Evolutionary conservation across 164 flowering plant genomes (phyloP), one percentile per base, ranked within the genome.

Genomic region (Stephania cephalantha): DNA sequence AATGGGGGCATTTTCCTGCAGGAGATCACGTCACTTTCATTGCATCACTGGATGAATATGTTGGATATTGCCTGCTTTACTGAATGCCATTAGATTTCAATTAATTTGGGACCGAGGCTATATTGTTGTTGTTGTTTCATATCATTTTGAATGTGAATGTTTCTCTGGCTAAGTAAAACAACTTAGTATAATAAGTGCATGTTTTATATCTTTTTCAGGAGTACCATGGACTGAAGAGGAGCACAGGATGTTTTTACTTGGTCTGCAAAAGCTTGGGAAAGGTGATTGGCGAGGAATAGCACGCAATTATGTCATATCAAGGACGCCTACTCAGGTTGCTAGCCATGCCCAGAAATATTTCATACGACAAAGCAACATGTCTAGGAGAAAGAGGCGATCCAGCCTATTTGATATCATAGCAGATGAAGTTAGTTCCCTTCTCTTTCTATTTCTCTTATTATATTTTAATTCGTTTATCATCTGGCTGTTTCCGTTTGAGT

Each of bases 251-350:
- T 93, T 93, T 85, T 81, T 93, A 48, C 84, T 91, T 73, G 97
- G 98, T 44, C 74, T 93, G 72, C 92, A 89, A 81, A 93, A 93
- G 87, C 92, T 93, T 35, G 97, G 98, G 6, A 93, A 91, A 84
- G 98, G 98, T 74, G 98, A 93, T 83, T 93, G 97, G 96, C 90
- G 98, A 74, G 98, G 98, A 69, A 93, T 93, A 79, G 82, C 98
- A 13, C 90, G 95, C n/a, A 90, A 86, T 63, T 93, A 83, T 82
- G 98, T 93, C 22, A 83, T 90, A 46, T 80, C 98, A 46, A 90
- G 98, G 84, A 90, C 95, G 68, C 93, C 97, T 13, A 92, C 95
- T 17, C 97, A 92, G 83, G 97, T 92, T 46, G 97, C 97, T 35
- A 92, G 97, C 82, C 97, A 92, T 83, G 97, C 97, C 76, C 97